Base-by-base conservation (phyloP, 257 asterid species). In the Solanum virginianum region DNA sequence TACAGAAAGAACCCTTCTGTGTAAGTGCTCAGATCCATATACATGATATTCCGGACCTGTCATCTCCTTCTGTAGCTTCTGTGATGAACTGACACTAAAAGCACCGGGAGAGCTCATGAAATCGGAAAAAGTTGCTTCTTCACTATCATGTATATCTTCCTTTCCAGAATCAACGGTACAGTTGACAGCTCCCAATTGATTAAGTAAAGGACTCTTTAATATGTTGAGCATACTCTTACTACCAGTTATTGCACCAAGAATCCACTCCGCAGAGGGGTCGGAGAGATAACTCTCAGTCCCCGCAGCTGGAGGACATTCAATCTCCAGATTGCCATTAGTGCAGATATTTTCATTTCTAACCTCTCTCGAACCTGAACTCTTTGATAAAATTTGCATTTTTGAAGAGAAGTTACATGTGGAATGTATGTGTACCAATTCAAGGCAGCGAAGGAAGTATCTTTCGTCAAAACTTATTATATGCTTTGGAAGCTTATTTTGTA, bases 211-310 rank as follows among this genome's bases (percentile, higher is more conserved):
- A 88, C 96, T 95, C 41, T 91, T 93, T 89, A 95, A 86, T 85
- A 95, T 91, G 91, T 94, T 93, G 84, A 90, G 88, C 97, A 95
- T 89, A 86, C 96, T 91, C 89, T 88, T 92, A 88, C 98, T 91
- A 84, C 88, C 87, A 68, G 90, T 88, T 29, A 94, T 84, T 41
- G 88, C 53, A 86, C 93, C 90, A 39, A 88, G 83, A 87, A 90
- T 88, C 89, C 89, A 85, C 26, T 88, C 89, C 6, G 83, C 87
- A 12, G 80, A 55, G 7, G 93, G 72, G 53, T 85, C 82, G 12
- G 81, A 7, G 7, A 77, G 87, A 65, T 81, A 84, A 57, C 75
- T 63, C 29, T 90, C 88, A 5, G 81, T 60, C 3, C 69, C 84
- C 57, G 39, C 87, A 80, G 57, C 47, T 60, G 79, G 84, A 45